Conservation (phyloP, 495 filamentous ascomycete species). For the Neurospora pannonica region DNA sequence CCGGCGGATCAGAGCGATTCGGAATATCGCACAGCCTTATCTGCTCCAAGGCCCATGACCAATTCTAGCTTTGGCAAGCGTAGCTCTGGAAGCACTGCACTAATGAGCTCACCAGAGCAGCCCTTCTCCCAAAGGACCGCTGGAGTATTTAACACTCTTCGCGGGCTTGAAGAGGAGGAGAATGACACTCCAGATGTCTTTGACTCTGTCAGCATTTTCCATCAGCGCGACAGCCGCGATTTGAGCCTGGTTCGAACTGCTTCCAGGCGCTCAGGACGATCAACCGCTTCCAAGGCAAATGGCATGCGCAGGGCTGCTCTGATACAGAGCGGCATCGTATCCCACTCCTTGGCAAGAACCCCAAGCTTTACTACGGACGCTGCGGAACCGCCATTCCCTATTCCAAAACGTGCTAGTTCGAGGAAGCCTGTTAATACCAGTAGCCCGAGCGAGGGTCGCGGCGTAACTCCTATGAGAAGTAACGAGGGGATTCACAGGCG, state of each 20-base stretch:
- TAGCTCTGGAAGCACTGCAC: conserved; percentile 14
- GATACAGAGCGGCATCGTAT: conserved; percentile 66
- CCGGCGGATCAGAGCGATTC: conserved; percentile 50
- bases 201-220: conserved; percentile 16
- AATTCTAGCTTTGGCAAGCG: conserved; percentile 27
- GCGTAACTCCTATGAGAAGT: conserved; percentile 57
- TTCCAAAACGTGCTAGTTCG: conserved; percentile 82
- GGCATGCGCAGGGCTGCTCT: conserved; percentile 53
- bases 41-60: conserved; percentile 44
- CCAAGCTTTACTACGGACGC: conserved; percentile 59
- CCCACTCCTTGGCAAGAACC: conserved; percentile 64
- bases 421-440: conserved; percentile 60
- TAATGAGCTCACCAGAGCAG: conserved; percentile 24
- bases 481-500: conserved; percentile 31
- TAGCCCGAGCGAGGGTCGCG: conserved; percentile 60
- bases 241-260: conserved; percentile 17
- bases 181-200: conserved; percentile 12
- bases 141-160: conserved; percentile 15
- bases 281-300: conserved; percentile 27
- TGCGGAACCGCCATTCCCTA: conserved; percentile 72
- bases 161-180: conserved; percentile 10
- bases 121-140: conserved; percentile 12
- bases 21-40: conserved; percentile 54
- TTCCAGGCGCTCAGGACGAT: conserved; percentile 23
- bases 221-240: conserved; percentile 22